Evolutionary conservation across 306 rosid species (phyloP).

Genomic region (Cicer bijugum): DNA sequence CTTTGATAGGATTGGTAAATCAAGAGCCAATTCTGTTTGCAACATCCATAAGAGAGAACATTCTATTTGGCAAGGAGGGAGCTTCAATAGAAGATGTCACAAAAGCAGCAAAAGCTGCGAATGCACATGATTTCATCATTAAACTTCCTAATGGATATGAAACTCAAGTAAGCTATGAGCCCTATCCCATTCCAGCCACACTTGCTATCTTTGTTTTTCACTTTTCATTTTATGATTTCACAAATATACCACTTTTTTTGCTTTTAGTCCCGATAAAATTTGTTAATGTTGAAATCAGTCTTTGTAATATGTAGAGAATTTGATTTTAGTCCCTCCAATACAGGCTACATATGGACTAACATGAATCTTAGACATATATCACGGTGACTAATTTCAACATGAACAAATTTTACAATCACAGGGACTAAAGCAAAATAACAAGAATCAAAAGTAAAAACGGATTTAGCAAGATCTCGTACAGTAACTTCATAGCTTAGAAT

Average conservation of each 20-base stretch:
- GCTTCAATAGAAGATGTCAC: slow-evolving; percentile 63
- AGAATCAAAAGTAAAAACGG: no score
- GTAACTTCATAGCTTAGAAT: slow-evolving; percentile 9
- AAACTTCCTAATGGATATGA: slow-evolving; percentile 70
- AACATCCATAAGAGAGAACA: slow-evolving; percentile 79
- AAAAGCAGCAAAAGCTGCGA: slow-evolving; percentile 72
- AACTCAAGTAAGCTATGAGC: slow-evolving; percentile 63
- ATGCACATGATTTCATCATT: slow-evolving; percentile 79
- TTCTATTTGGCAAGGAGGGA: slow-evolving; percentile 76
- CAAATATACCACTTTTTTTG: no score
- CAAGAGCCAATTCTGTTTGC: slow-evolving; percentile 87
- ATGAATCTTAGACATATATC: no score
- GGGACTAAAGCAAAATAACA: no score
- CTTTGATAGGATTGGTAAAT: slow-evolving; percentile 81
- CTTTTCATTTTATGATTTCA: neutral
- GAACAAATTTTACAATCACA: no score
- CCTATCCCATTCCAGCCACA: slow-evolving; percentile 14
- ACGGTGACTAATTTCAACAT: no score
- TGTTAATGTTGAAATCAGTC: no score
- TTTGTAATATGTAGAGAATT: no score
- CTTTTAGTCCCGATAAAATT: no score
- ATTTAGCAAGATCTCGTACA: neutral
- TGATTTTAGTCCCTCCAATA: no score
- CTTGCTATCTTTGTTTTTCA: neutral
- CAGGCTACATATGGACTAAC: no score